These are phyloP conservation scores for Talaromyces borbonicus DNA, from an alignment of 495 filamentous ascomycete species.

Conservation along the genomic window DNA sequence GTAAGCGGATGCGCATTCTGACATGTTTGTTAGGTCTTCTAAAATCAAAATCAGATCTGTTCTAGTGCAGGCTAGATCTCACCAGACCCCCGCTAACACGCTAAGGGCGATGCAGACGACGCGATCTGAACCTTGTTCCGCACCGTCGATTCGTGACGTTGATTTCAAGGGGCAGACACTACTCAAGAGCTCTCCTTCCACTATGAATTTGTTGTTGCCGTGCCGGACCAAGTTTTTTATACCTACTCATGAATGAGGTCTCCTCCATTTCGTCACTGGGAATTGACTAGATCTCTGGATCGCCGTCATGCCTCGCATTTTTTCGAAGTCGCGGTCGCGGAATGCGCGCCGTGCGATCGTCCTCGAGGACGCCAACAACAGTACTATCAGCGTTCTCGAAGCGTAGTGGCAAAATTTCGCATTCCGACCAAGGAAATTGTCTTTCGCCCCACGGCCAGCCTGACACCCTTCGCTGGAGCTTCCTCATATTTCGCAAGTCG, in stretches of 20 bases:
- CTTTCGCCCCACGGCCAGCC: not conserved
- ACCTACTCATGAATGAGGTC: conserved; percentile 13
- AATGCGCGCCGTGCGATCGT: conserved; percentile 9
- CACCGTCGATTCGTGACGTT: no score
- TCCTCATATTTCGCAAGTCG: conserved; percentile 2
- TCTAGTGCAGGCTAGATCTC: no score
- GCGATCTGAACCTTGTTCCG: no score
- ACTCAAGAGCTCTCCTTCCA: no score
- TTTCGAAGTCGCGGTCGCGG: conserved; percentile 15
- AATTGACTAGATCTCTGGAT: conserved; percentile 8
- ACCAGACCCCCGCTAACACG: no score
- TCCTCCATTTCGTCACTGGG: conserved; percentile 15
- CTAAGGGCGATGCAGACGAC: no score
- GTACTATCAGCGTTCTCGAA: conserved; percentile 14
- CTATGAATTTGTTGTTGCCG: no score
- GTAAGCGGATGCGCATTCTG: no score
- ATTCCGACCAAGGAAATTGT: conserved; percentile 1
- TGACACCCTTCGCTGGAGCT: not conserved
- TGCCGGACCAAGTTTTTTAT: not conserved
- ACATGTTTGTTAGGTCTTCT: no score
- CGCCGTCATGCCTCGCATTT: conserved; percentile 22
- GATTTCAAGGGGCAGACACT: no score
- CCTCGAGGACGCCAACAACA: conserved; percentile 3
- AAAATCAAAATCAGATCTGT: no score
- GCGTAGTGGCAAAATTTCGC: not conserved